Conservation (phyloP, 108 stramenopile species). For the Mediolabrus comicus region DNA sequence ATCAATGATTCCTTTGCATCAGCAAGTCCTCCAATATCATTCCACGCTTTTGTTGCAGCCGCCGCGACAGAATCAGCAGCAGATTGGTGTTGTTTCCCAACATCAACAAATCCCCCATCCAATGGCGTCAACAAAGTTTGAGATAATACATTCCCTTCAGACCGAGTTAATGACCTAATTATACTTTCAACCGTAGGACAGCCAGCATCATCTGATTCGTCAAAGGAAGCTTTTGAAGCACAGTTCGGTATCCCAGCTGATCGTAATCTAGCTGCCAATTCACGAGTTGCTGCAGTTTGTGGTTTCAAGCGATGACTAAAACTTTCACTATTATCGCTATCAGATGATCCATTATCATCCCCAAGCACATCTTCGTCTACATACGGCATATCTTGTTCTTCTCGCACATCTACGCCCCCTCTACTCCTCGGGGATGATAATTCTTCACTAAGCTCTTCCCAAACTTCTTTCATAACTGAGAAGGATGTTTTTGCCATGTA, state of each 20-base stretch:
- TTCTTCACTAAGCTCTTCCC: conserved; percentile 42
- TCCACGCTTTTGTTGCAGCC: conserved; percentile 31
- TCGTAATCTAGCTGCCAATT: conserved; percentile 21
- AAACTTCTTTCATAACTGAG: conserved; percentile 25
- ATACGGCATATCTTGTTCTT: conserved; percentile 48
- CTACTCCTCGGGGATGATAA: neutral
- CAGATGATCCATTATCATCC: neutral
- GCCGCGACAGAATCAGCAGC: conserved; percentile 2
- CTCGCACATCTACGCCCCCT: conserved; percentile 17
- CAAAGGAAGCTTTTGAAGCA: conserved; percentile 8
- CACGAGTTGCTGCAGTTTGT: conserved; percentile 24
- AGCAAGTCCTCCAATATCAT: conserved; percentile 42
- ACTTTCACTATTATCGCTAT: neutral
- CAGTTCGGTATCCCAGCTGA: conserved; percentile 34
- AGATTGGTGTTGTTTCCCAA: neutral
- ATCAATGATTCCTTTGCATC: conserved; percentile 46
- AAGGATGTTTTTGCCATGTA: conserved; percentile 27
- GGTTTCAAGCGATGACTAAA: neutral
- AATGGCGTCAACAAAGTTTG: conserved; percentile 30
- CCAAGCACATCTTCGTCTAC: conserved; percentile 10
- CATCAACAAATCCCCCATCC: conserved; percentile 16
- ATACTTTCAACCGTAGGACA: conserved; percentile 27
- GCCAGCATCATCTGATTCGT: neutral
- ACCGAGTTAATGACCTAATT: conserved; percentile 31
- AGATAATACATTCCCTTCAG: conserved; percentile 37